Evolutionary conservation across 2,329 filamentous ascomycete genomes (phyloP).

Genomic region (Ceratocystis albifundus): DNA sequence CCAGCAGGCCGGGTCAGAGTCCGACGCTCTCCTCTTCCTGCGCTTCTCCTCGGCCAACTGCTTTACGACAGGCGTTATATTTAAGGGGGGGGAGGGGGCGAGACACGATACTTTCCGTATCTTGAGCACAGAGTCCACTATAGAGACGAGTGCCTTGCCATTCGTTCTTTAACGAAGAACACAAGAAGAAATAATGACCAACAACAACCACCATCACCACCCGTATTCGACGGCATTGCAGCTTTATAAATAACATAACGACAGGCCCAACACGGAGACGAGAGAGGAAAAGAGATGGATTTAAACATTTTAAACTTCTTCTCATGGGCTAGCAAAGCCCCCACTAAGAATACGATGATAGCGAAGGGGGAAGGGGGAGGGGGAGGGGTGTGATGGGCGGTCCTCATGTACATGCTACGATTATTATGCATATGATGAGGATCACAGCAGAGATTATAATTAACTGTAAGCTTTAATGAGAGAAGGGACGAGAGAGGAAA

Average conservation of each 20-base stretch:
- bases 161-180: no score
- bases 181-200: not conserved
- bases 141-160: not conserved
- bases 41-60: no score
- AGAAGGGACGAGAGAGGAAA: not conserved
- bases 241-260: not conserved
- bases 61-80: not conserved
- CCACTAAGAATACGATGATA: not conserved
- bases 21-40: no score
- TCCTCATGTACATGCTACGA: not conserved
- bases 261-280: not conserved
- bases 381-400: no score
- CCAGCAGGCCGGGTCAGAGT: no score
- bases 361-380: not conserved
- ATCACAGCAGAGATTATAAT: not conserved
- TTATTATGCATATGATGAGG: no score
- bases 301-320: not conserved
- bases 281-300: not conserved
- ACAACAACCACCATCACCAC: no score
- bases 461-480: not conserved
- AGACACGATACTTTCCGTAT: not conserved
- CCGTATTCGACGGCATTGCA: not conserved
- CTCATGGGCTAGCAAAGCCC: not conserved
- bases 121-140: not conserved
- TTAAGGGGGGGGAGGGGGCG: not conserved